phyloP scores from a whole-genome alignment of 345 rosid genomes.

The Populus alba region DNA sequence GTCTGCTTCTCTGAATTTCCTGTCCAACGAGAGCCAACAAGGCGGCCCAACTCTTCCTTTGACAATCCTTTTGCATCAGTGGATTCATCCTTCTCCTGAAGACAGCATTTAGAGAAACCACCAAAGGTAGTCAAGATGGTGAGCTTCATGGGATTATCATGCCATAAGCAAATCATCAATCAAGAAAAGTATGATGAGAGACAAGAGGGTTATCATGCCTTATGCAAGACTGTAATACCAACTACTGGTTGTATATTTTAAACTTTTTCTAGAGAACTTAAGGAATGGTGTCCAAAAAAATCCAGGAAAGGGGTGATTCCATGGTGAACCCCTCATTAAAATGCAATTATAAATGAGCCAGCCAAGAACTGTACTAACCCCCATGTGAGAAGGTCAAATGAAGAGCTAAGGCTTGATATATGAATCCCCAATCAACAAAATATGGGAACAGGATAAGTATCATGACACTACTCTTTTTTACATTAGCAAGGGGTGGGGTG shows the following conservation, averaged over 20 bases:
- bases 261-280: background rate
- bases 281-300: background rate
- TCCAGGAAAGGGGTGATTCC: background rate
- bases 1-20: slow-evolving; percentile 57
- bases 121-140: slow-evolving; percentile 7
- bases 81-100: slow-evolving; percentile 43
- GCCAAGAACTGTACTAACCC: background rate
- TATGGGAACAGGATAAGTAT: background rate
- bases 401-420: background rate
- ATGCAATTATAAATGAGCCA: background rate
- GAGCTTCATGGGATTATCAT: slow-evolving; percentile 12
- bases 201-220: slow-evolving; percentile 7
- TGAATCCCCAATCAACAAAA: background rate
- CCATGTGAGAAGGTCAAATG: background rate
- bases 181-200: background rate
- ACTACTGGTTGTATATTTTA: background rate
- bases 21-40: slow-evolving; percentile 98
- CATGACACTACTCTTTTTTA: background rate
- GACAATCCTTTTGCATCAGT: slow-evolving; percentile 68
- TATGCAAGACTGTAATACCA: background rate
- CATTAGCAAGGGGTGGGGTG: background rate
- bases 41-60: slow-evolving; percentile 88
- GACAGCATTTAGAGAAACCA: slow-evolving; percentile 15
- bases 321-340: background rate
- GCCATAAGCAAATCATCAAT: slow-evolving; percentile 4